Conservation (phyloP, 371 early-diverging fungal species). For the Rhizopus delemar region DNA sequence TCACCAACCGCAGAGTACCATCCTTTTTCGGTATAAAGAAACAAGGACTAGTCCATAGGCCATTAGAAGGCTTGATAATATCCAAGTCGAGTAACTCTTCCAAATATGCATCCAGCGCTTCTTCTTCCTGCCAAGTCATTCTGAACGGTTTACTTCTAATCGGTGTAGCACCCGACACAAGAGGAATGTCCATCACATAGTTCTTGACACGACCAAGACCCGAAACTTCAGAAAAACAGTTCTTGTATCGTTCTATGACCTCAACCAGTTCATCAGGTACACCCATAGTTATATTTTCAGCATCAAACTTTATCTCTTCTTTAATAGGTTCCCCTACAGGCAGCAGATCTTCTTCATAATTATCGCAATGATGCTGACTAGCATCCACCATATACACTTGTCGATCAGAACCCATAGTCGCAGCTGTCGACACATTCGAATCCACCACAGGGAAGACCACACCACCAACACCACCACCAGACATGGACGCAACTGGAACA, state of each 20-base stretch:
- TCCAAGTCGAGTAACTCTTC: conserved; percentile 18
- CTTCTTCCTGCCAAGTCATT: conserved; percentile 20
- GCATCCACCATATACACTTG: too few relatives aligned
- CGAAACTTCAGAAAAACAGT: conserved; percentile 17
- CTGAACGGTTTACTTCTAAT: conserved; percentile 17
- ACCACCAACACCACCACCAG: too few relatives aligned
- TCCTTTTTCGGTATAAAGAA: conserved; percentile 54
- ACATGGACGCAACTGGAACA: too few relatives aligned
- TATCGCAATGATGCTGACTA: too few relatives aligned
- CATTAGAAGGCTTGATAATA: conserved; percentile 18
- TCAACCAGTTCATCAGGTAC: not conserved
- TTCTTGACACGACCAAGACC: conserved; percentile 11
- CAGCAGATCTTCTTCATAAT: too few relatives aligned
- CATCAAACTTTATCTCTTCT: not conserved
- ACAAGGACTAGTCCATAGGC: conserved; percentile 36
- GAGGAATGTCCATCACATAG: too few relatives aligned
- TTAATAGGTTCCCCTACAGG: too few relatives aligned
- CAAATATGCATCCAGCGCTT: conserved; percentile 1
- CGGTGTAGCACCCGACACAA: conserved; percentile 7
- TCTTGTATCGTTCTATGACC: conserved; percentile 1
- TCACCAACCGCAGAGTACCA: conserved; percentile 38
- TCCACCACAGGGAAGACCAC: too few relatives aligned
- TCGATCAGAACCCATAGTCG: too few relatives aligned
- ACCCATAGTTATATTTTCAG: conserved; percentile 5
- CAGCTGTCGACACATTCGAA: too few relatives aligned